phyloP scores from a whole-genome alignment of 2,329 filamentous ascomycete genomes.

The Basipetospora chlamydospora region DNA sequence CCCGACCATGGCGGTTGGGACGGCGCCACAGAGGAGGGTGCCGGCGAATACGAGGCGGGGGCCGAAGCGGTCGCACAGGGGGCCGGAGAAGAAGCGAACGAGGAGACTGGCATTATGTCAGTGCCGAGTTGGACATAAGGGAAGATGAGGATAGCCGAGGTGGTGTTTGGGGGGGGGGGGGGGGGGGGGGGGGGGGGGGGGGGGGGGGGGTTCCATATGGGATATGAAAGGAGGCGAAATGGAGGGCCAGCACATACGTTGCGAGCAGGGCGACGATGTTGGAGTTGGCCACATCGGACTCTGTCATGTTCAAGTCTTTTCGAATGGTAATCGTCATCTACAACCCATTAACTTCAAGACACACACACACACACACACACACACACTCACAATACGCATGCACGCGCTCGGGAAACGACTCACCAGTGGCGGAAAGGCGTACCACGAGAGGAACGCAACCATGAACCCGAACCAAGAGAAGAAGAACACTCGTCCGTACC shows the following conservation, averaged over 20 bases:
- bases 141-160: too few species aligned
- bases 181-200: too few species aligned
- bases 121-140: too few species aligned
- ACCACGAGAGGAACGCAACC: slow-evolving; percentile 84
- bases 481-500: slow-evolving; percentile 79
- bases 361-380: too few species aligned
- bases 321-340: slow-evolving; percentile 5
- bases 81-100: slow-evolving; percentile 63
- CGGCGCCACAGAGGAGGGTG: slow-evolving; percentile 60
- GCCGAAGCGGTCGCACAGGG: slow-evolving; percentile 74
- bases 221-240: slow-evolving; percentile 22
- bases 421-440: slow-evolving; percentile 74
- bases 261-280: slow-evolving; percentile 69
- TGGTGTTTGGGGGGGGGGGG: too few species aligned
- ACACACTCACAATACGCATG: too few species aligned
- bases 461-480: slow-evolving; percentile 82
- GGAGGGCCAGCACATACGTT: slow-evolving; percentile 23
- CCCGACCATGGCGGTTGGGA: slow-evolving; percentile 72
- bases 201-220: too few species aligned
- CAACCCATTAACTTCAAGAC: too few species aligned
- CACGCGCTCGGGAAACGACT: too few species aligned
- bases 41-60: slow-evolving; percentile 66
- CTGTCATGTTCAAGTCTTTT: slow-evolving; percentile 57
- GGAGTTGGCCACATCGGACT: slow-evolving; percentile 66
- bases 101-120: slow-evolving; percentile 44